Base-by-base conservation (phyloP, 495 filamentous ascomycete genomes). In the Neurospora sp. region DNA sequence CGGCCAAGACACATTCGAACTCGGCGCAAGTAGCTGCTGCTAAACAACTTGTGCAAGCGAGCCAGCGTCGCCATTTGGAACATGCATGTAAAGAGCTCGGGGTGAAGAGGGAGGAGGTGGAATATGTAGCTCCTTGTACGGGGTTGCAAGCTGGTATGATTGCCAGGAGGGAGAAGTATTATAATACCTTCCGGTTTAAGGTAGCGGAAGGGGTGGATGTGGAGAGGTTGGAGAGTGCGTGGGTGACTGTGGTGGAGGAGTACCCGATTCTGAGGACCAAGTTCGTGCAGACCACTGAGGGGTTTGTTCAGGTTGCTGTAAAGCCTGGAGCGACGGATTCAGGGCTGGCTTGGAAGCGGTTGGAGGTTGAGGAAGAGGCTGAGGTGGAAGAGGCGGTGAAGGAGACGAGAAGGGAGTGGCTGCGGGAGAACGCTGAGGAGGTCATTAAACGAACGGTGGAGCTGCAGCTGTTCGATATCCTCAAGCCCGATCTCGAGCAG, bases 131-230 rank as follows among this genome's bases (percentile, higher is more conserved):
- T 2, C 93, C 92, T 11, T 94, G 93, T 75, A 93, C 93, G 0
- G 86, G 93, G 0, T 82, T 96, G 2, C 93, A 97, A 76, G 87
- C 93, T 76, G 93, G 92, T 13, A 93, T 96, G 82, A 89, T 96
- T 66, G 88, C 90, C 24, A 85, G 89, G 62, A 90, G 90, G n/a
- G 79, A 89, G 7, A 82, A 85, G 4, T 96, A 96, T 73, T 94
- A 92, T 81, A 92, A 90, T 70, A 82, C 85, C 0, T 95, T 96
- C 74, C 79, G 77, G 0, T 89, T 94, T 54, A 74, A 83, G 19
- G 76, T 96, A 0, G 69, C 79, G 3, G 54, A 34, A 6, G 74
- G 71, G 0, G 78, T 88, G 3, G 83, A 89, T 39, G 11, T 83
- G 1, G 74, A 76, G 3, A 78, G 70, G 40, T 75, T 96, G 15